Conservation (phyloP, 257 asterid genomes). For the Scutellaria galericulata region DNA sequence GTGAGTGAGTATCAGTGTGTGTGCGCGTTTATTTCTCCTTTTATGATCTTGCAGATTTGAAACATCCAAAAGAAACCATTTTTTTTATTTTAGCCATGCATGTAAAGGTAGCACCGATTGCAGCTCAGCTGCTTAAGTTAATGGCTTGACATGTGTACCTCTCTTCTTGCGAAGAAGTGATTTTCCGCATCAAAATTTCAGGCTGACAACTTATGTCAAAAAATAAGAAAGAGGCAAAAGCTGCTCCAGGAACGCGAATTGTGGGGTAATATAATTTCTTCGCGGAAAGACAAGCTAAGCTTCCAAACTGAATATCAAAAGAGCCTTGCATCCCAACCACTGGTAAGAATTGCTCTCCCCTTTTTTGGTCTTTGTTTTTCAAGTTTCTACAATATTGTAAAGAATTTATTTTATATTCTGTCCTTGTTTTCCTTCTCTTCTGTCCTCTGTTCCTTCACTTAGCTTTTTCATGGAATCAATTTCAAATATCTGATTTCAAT, state of each 20-base stretch:
- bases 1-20: not conserved
- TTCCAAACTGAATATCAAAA: slow-evolving; percentile 66
- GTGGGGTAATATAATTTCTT: slow-evolving; percentile 59
- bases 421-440: slow-evolving; percentile 16
- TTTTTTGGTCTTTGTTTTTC: not conserved
- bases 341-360: slow-evolving; percentile 42
- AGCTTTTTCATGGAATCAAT: not conserved
- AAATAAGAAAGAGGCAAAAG: slow-evolving; percentile 42
- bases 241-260: slow-evolving; percentile 80
- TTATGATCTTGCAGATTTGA: slow-evolving; percentile 19
- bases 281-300: slow-evolving; percentile 58
- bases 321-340: slow-evolving; percentile 68
- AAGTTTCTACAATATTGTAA: not conserved
- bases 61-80: not conserved
- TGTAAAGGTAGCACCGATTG: not conserved
- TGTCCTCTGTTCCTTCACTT: slow-evolving; percentile 10
- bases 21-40: not conserved
- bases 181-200: slow-evolving; percentile 36
- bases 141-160: slow-evolving; percentile 18
- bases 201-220: slow-evolving; percentile 40
- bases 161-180: not conserved
- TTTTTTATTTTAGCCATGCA: not conserved
- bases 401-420: slow-evolving; percentile 10
- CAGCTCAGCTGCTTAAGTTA: slow-evolving; percentile 11
- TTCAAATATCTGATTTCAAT: not conserved